phyloP scores from a whole-genome alignment of 2,329 filamentous ascomycete species.

The Venturia pyrina region DNA sequence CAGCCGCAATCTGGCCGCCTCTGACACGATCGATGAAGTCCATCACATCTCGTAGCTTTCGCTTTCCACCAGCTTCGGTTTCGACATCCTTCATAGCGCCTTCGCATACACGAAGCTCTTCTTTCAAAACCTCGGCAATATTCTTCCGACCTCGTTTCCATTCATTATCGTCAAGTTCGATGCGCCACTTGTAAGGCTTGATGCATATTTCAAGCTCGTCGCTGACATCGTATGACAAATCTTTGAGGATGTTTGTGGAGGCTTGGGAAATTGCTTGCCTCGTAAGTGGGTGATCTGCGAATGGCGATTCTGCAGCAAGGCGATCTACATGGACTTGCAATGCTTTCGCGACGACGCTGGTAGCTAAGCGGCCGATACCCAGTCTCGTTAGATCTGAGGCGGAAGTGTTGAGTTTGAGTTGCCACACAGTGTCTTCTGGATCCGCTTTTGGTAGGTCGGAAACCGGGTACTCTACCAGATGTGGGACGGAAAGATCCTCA shows the following conservation, averaged over 20 bases:
- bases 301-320: slow-evolving; percentile 71
- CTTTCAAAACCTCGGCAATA: slow-evolving; percentile 68
- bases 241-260: slow-evolving; percentile 79
- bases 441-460: slow-evolving; percentile 76
- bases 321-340: slow-evolving; percentile 75
- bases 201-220: slow-evolving; percentile 99
- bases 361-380: slow-evolving; percentile 84
- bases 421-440: slow-evolving; percentile 81
- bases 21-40: slow-evolving; percentile 82
- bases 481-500: slow-evolving; percentile 60
- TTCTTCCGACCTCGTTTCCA: slow-evolving; percentile 82
- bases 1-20: slow-evolving; percentile 73
- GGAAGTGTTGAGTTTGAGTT: slow-evolving; percentile 85
- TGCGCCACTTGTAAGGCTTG: slow-evolving; percentile 97
- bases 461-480: slow-evolving; percentile 61
- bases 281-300: slow-evolving; percentile 83
- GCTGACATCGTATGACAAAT: slow-evolving; percentile 91
- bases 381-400: slow-evolving; percentile 85
- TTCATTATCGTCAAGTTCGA: slow-evolving; percentile 84
- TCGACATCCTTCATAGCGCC: slow-evolving; percentile 67
- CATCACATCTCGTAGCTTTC: slow-evolving; percentile 84
- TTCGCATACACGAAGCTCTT: slow-evolving; percentile 78
- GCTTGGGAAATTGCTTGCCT: slow-evolving; percentile 88
- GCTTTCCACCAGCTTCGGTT: slow-evolving; percentile 64
- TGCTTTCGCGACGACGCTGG: slow-evolving; percentile 80